phyloP scores from a whole-genome alignment of 257 asterid genomes.

The Solanum pimpinellifolium region DNA sequence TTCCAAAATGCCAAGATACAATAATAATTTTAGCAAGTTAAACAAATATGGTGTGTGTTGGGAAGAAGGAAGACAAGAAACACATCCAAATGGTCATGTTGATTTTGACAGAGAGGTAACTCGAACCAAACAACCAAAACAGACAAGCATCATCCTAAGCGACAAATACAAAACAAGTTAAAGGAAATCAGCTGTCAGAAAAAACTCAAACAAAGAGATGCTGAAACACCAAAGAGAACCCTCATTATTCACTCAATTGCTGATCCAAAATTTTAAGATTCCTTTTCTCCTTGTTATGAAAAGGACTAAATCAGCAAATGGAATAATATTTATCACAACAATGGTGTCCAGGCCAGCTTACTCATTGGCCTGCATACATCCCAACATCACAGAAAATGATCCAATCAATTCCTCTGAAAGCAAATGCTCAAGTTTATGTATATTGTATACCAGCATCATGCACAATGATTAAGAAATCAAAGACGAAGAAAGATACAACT shows the following conservation, averaged over 20 bases:
- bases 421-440: neutral
- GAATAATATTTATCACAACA: too few relatives aligned
- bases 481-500: constrained; percentile 17
- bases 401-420: neutral
- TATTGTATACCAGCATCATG: neutral
- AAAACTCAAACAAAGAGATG: neutral
- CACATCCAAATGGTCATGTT: neutral
- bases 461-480: neutral
- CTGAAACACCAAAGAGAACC: neutral
- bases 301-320: neutral
- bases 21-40: neutral
- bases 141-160: neutral
- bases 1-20: neutral
- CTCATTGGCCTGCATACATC: neutral
- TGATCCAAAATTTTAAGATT: neutral
- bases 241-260: neutral
- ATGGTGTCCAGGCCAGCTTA: neutral
- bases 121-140: neutral
- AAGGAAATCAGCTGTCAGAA: neutral
- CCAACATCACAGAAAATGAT: neutral
- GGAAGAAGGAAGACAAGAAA: neutral
- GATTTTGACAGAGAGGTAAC: neutral
- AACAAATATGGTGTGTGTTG: neutral
- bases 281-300: neutral
- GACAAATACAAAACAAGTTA: neutral